Conservation (phyloP, 2,329 filamentous ascomycete genomes). For the Monosporascus sp. region DNA sequence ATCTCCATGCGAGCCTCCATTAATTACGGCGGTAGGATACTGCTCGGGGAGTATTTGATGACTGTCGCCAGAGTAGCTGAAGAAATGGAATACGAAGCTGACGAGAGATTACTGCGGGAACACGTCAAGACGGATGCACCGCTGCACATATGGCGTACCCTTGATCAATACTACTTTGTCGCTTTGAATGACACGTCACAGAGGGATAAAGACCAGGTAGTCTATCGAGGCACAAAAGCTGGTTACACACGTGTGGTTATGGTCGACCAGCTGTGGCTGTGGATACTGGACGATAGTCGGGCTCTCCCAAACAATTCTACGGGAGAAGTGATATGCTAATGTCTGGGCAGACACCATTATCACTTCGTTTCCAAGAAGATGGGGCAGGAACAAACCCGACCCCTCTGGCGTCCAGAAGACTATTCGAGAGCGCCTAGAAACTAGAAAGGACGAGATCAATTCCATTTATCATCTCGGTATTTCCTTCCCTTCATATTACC, state of each 20-base stretch:
- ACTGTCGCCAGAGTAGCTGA: conserved; percentile 31
- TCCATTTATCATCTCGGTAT: conserved; percentile 22
- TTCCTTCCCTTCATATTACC: neutral
- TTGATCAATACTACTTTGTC: conserved; percentile 26
- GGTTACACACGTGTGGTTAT: conserved; percentile 5
- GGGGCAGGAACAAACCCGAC: conserved; percentile 32
- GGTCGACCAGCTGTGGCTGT: conserved; percentile 16
- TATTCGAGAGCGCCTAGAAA: conserved; percentile 21
- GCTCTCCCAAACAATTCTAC: too few relatives aligned
- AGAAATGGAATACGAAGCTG: conserved; percentile 29
- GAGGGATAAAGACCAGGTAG: conserved; percentile 16
- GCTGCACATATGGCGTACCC: conserved; percentile 22
- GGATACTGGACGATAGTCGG: conserved; percentile 10
- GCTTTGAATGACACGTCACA: conserved; percentile 21
- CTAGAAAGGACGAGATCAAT: conserved; percentile 14
- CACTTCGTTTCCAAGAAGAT: conserved; percentile 33
- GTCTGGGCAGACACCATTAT: conserved; percentile 29
- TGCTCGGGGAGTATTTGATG: conserved; percentile 25
- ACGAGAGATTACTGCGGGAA: conserved; percentile 27
- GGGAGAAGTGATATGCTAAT: neutral
- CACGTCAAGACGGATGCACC: conserved; percentile 23
- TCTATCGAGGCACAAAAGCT: conserved; percentile 9
- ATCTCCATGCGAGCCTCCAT: neutral
- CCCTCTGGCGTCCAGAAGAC: conserved; percentile 30
- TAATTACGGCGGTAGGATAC: neutral